These are phyloP conservation scores for Tylopilus orsonianus DNA, from an alignment of 1,284 basidiomycete genomes.

Conservation along the genomic window DNA sequence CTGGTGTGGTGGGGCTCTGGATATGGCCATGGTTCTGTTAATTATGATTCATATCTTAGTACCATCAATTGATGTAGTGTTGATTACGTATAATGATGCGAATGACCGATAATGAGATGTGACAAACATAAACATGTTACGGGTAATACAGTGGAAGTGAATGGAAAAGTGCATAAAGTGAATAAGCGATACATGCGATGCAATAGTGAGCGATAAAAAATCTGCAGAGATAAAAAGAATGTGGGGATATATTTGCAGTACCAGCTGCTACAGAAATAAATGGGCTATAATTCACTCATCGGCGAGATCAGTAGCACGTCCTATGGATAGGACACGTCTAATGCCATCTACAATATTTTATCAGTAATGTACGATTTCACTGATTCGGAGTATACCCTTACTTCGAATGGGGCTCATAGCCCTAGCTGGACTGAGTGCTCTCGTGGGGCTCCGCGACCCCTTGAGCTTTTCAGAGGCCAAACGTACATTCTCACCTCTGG, in stretches of 20 bases:
- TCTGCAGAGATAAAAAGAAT: neutral
- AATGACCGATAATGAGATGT: neutral
- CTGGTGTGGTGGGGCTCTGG: neutral
- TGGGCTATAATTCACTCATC: slow-evolving; percentile 10
- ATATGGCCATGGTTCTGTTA: slow-evolving; percentile 6
- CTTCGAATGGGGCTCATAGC: slow-evolving; percentile 35
- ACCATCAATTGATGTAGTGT: too few species aligned
- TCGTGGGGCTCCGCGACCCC: slow-evolving; percentile 20
- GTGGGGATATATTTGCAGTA: neutral
- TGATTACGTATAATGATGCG: neutral
- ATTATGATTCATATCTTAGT: slow-evolving; percentile 30
- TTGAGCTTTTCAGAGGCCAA: slow-evolving; percentile 7
- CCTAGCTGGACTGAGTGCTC: slow-evolving; percentile 33
- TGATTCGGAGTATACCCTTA: slow-evolving; percentile 14
- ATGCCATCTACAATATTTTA: slow-evolving; percentile 23
- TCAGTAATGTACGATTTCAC: slow-evolving; percentile 9
- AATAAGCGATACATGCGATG: neutral
- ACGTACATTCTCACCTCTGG: neutral
- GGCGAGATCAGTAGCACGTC: slow-evolving; percentile 8
- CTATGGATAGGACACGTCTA: slow-evolving; percentile 31
- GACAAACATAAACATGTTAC: neutral
- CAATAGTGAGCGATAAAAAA: neutral
- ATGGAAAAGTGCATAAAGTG: neutral
- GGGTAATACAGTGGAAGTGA: neutral
- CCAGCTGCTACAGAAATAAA: slow-evolving; percentile 6